Evolutionary conservation across 352 stramenopile species (phyloP), one percentile per base, ranked within the genome.

Genomic region (Phytophthora tentaculata): DNA sequence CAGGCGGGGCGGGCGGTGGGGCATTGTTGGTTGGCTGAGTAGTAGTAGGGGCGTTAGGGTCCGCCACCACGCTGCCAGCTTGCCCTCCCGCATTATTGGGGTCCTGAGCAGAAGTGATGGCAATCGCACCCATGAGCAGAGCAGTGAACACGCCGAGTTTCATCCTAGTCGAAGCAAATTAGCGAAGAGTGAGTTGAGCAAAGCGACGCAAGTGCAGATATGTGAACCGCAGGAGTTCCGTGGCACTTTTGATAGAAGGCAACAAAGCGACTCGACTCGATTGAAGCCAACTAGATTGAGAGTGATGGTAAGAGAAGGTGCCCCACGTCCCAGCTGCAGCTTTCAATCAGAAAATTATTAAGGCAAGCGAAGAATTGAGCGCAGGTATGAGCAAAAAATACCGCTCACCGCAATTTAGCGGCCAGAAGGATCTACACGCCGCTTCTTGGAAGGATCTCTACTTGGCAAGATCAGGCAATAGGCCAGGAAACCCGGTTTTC

Each of bases 61-160:
- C 68, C 5, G 50, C 20, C 22, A 44, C 44, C 28, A 72, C 23
- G 29, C 68, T 76, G 6, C 68, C 68, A 13, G 56, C 51, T 64
- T 76, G 68, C n/a, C 53, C 62, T 26, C 68, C 68, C 2, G 32
- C 20, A 23, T 37, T 69, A 47, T 23, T 61, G 13, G 52, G 51
- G 28, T 76, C 62, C 65, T 76, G 68, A 65, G 68, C 68, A 37
- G 52, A 37, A 51, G 51, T 56, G 44, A 72, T 35, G 26, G 44
- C 61, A 39, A 71, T 39, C 10, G 32, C 39, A 52, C 52, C 59
- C 8, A 68, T 9, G 5, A 72, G 20, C 20, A 76, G 29, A 64
- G 47, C 17, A 52, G 54, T 29, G 22, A 69, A 52, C 10, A 47
- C 29, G 9, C 28, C 52, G 14, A 64, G 35, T n/a, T 64, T 68